Evolutionary conservation across 805 yeast genomes (phyloP).

Genomic region (Candida odintsovae): DNA sequence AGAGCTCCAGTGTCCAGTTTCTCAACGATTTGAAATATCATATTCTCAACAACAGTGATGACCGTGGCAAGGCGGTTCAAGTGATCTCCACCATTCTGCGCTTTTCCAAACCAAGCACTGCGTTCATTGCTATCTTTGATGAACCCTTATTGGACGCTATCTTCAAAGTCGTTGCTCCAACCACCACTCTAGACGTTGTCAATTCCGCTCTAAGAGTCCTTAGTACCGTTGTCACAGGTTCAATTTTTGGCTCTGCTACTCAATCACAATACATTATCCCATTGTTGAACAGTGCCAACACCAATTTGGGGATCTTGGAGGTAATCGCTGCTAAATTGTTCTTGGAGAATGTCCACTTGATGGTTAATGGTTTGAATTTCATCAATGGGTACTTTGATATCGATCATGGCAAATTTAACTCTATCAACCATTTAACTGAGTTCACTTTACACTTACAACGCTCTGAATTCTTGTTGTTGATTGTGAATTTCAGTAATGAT

Average conservation of each 20-base stretch:
- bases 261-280: slow-evolving; percentile 12
- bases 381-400: slow-evolving; percentile 16
- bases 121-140: slow-evolving; percentile 32
- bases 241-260: slow-evolving; percentile 14
- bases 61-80: slow-evolving; percentile 45
- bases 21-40: slow-evolving; percentile 31
- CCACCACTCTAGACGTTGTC: slow-evolving; percentile 32
- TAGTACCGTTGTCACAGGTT: slow-evolving; percentile 16
- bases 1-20: slow-evolving; percentile 14
- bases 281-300: slow-evolving; percentile 13
- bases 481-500: slow-evolving; percentile 36
- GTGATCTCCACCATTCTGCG: slow-evolving; percentile 50
- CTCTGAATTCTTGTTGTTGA: slow-evolving; percentile 39
- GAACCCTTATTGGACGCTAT: slow-evolving; percentile 34
- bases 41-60: slow-evolving; percentile 40
- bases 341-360: slow-evolving; percentile 19
- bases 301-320: slow-evolving; percentile 12
- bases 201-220: slow-evolving; percentile 38
- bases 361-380: slow-evolving; percentile 15
- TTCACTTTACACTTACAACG: slow-evolving; percentile 42
- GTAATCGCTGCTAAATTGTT: slow-evolving; percentile 14
- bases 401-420: slow-evolving; percentile 15
- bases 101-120: slow-evolving; percentile 34
- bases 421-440: slow-evolving; percentile 29
- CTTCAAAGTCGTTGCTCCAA: slow-evolving; percentile 34